These are phyloP conservation scores for Syncephalastrum contaminatum DNA, from an alignment of 371 early-diverging fungal genomes.

Conservation along the genomic window DNA sequence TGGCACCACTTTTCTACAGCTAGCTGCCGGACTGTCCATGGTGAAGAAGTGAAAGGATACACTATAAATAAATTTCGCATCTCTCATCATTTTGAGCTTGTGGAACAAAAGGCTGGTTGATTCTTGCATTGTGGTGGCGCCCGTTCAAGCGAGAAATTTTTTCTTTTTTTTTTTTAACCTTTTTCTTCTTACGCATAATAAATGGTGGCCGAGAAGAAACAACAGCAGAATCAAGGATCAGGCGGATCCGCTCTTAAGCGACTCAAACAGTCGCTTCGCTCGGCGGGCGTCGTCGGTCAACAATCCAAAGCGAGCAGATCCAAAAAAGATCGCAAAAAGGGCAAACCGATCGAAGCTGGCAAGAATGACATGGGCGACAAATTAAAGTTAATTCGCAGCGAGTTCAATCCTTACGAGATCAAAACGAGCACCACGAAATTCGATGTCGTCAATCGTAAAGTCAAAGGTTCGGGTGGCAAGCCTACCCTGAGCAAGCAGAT, in stretches of 20 bases:
- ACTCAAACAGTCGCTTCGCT: conserved; percentile 70
- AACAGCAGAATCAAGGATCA: conserved; percentile 18
- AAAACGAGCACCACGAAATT: conserved; percentile 78
- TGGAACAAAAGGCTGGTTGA: too few relatives aligned
- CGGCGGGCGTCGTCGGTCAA: conserved; percentile 80
- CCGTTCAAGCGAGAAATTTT: too few relatives aligned
- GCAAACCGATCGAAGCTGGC: conserved; percentile 53
- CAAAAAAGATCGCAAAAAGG: conserved; percentile 65
- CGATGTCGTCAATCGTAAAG: conserved; percentile 84
- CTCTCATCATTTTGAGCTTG: too few relatives aligned
- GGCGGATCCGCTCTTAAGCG: conserved; percentile 76
- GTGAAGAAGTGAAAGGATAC: too few relatives aligned
- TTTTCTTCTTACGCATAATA: too few relatives aligned
- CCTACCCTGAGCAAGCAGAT: conserved; percentile 80
- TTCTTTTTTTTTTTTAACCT: too few relatives aligned
- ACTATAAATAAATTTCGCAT: too few relatives aligned
- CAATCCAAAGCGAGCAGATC: conserved; percentile 56
- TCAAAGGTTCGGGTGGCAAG: conserved; percentile 80
- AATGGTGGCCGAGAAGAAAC: conserved; percentile 1
- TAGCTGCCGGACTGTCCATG: too few relatives aligned
- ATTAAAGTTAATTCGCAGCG: conserved; percentile 53
- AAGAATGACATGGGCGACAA: conserved; percentile 55
- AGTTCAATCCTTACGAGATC: conserved; percentile 89
- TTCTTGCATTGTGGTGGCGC: too few relatives aligned
- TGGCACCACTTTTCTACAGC: too few relatives aligned